Evolutionary conservation across 768 basidiomycete genomes (phyloP).

Genomic region (Basidioascus undulatus): DNA sequence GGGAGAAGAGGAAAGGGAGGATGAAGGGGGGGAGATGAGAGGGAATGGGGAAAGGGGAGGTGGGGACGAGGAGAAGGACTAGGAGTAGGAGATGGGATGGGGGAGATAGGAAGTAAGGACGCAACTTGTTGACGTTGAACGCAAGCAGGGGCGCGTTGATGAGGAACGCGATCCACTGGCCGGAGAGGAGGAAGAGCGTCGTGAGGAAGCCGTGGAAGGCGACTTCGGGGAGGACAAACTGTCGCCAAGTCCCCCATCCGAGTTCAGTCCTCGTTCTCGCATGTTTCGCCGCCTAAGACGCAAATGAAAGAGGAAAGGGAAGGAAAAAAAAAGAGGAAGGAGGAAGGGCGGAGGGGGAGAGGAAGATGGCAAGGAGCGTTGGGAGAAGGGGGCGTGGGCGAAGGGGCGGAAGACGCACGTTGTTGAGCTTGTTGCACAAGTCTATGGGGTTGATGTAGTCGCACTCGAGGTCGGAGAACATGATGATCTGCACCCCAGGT

Average conservation of each 20-base stretch:
- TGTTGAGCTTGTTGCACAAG: conserved; percentile 96
- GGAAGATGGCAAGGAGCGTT: background rate
- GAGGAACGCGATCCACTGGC: conserved; percentile 83
- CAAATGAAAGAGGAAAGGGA: background rate
- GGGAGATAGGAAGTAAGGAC: conserved; percentile 15
- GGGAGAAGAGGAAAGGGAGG: background rate
- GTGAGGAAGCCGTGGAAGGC: conserved; percentile 80
- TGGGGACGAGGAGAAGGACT: background rate
- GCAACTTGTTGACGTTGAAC: conserved; percentile 85
- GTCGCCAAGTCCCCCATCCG: background rate
- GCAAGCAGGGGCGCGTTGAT: conserved; percentile 68
- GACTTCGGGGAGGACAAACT: conserved; percentile 98
- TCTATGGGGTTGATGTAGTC: conserved; percentile 99
- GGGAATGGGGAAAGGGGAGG: background rate
- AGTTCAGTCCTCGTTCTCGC: background rate
- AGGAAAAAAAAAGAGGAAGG: background rate
- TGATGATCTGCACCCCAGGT: conserved; percentile 55
- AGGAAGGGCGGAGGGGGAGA: background rate
- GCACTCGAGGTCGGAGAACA: conserved; percentile 98
- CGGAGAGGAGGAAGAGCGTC: conserved; percentile 68
- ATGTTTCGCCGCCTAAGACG: no score
- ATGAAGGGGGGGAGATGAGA: no score
- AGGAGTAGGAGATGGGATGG: no score
- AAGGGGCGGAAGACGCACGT: conserved; percentile 28
- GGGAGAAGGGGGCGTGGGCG: background rate